Evolutionary conservation across 805 yeast genomes (phyloP).

Genomic region (Saccharomycopsis sp.): DNA sequence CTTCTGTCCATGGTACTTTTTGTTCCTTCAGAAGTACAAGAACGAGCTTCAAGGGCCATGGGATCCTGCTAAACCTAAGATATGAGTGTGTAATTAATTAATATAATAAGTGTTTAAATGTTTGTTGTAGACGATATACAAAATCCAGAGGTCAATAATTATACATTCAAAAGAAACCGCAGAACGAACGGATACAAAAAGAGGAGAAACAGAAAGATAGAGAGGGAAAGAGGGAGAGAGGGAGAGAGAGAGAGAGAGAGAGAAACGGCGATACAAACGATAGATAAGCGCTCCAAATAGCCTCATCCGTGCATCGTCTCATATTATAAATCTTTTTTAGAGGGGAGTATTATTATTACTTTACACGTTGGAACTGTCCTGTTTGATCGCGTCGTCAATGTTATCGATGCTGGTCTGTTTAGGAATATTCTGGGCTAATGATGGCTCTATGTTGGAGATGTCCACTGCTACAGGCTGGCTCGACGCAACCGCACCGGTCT

Average conservation of each 20-base stretch:
- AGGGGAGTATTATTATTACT: background rate
- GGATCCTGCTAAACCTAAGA: conserved; percentile 74
- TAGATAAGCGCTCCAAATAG: no score
- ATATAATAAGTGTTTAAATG: conserved; percentile 2
- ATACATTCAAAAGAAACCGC: background rate
- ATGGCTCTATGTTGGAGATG: background rate
- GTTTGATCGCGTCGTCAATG: background rate
- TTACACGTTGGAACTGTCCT: background rate
- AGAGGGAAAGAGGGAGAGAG: background rate
- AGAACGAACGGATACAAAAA: background rate
- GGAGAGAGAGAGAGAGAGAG: background rate
- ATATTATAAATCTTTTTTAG: background rate
- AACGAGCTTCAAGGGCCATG: conserved; percentile 89
- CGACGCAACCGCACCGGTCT: background rate
- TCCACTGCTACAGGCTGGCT: background rate
- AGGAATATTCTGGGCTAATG: background rate
- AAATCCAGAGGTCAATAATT: background rate
- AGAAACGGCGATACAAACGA: no score
- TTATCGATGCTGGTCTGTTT: conserved; percentile 1
- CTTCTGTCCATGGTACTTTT: conserved; percentile 63
- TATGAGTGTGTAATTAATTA: conserved; percentile 34
- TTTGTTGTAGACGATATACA: no score
- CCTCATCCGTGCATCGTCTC: no score
- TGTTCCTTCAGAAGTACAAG: conserved; percentile 69
- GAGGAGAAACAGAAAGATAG: background rate